phyloP scores from a whole-genome alignment of 139 green algal species.

The Mesotaenium endlicherianum region DNA sequence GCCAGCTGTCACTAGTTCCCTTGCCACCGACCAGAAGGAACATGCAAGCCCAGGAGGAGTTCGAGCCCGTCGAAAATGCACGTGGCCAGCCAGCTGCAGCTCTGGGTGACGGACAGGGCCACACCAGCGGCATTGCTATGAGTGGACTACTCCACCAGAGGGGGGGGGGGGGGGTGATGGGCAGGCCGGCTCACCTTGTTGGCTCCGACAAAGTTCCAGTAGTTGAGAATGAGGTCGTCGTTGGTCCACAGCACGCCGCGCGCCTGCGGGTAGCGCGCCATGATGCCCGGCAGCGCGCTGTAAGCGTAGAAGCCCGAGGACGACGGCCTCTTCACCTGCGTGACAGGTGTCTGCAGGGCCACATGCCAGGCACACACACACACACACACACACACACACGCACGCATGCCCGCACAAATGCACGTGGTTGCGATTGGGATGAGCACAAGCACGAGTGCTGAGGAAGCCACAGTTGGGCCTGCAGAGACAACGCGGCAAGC shows the following conservation, averaged over 20 bases:
- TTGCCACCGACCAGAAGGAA: no score
- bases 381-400: no score
- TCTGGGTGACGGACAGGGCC: no score
- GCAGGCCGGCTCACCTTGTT: not conserved
- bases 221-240: conserved; percentile 19
- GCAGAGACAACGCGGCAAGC: no score
- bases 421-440: not conserved
- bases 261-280: not conserved
- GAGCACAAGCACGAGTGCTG: not conserved
- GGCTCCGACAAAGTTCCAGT: not conserved
- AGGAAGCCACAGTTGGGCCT: no score
- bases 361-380: no score
- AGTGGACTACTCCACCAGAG: not conserved
- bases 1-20: no score
- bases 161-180: not conserved
- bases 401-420: not conserved
- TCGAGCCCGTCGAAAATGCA: no score
- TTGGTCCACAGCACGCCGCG: conserved; percentile 4
- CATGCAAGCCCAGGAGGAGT: no score
- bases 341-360: no score
- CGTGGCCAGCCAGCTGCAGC: no score
- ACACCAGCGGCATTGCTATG: no score
- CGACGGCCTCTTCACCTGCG: not conserved
- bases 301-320: not conserved
- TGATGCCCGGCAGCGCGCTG: not conserved